Conservation (phyloP, 441 rosid species). For the Mallotus japonicus region DNA sequence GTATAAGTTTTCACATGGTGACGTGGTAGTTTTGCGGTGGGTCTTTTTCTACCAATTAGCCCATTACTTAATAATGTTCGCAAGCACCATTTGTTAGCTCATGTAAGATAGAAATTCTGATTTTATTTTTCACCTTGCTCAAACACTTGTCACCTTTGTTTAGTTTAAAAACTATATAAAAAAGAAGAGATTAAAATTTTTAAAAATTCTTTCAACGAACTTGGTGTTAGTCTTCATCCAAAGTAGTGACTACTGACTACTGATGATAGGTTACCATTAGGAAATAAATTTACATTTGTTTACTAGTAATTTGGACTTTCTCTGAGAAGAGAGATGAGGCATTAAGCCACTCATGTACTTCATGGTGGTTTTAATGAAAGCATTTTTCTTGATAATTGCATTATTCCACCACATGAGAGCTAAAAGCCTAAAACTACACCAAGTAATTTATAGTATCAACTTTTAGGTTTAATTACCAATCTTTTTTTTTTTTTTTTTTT, state of each 20-base stretch:
- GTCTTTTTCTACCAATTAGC: constrained; percentile 10
- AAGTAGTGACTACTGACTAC: not conserved
- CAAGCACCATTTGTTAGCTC: not conserved
- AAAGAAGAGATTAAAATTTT: not conserved
- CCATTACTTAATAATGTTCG: constrained; percentile 1
- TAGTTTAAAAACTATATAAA: not conserved
- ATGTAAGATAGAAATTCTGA: not conserved
- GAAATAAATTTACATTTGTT: not conserved
- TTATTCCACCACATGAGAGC: not conserved
- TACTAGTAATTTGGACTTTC: not conserved
- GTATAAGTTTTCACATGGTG: constrained; percentile 75
- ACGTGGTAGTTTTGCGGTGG: constrained; percentile 72
- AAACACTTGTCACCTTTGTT: not conserved
- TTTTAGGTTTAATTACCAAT: not conserved
- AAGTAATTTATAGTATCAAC: not conserved
- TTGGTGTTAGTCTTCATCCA: not conserved
- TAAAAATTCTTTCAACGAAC: not conserved
- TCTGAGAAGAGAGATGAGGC: not conserved
- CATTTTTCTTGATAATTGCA: not conserved
- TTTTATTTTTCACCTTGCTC: not conserved
- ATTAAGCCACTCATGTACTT: not conserved
- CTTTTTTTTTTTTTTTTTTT: too few relatives aligned
- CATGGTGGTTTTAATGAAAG: not conserved
- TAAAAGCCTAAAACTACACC: not conserved
- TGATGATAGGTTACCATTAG: not conserved